Evolutionary conservation across 306 rosid species (phyloP).

Genomic region (Pyrus pyrifolia): DNA sequence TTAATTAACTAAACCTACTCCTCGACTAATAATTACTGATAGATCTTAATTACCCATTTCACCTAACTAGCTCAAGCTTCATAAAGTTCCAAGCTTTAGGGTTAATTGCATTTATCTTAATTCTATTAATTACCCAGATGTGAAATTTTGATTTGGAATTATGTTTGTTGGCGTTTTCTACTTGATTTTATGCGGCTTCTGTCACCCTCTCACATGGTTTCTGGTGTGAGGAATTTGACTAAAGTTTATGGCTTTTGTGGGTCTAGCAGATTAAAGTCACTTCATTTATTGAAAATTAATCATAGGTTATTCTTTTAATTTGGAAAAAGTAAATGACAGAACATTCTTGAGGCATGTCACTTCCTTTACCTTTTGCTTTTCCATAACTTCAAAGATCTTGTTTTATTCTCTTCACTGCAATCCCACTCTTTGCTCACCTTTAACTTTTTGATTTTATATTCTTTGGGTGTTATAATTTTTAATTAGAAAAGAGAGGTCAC

Average conservation of each 20-base stretch:
- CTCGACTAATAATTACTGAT: background rate
- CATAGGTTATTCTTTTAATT: background rate
- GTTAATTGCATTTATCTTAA: background rate
- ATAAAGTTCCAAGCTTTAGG: background rate
- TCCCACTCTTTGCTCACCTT: background rate
- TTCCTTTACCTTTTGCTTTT: slow-evolving; percentile 37
- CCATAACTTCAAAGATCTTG: slow-evolving; percentile 15
- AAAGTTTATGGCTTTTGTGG: slow-evolving; percentile 12
- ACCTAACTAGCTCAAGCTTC: background rate
- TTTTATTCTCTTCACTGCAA: background rate
- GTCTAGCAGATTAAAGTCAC: background rate
- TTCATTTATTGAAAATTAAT: slow-evolving; percentile 17
- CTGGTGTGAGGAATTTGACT: slow-evolving; percentile 1
- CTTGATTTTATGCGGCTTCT: background rate
- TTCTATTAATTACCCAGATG: background rate
- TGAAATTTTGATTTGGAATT: background rate
- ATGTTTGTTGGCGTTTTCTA: slow-evolving; percentile 1
- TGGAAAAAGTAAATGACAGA: slow-evolving; percentile 8
- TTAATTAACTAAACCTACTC: background rate
- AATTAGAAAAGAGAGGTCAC: background rate
- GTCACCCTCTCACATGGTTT: slow-evolving; percentile 4
- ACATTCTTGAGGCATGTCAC: slow-evolving; percentile 15
- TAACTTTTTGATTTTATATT: background rate
- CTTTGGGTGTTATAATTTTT: background rate
- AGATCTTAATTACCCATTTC: background rate